Conservation (phyloP, 208 protist genomes). For the Novymonas esmeraldas region DNA sequence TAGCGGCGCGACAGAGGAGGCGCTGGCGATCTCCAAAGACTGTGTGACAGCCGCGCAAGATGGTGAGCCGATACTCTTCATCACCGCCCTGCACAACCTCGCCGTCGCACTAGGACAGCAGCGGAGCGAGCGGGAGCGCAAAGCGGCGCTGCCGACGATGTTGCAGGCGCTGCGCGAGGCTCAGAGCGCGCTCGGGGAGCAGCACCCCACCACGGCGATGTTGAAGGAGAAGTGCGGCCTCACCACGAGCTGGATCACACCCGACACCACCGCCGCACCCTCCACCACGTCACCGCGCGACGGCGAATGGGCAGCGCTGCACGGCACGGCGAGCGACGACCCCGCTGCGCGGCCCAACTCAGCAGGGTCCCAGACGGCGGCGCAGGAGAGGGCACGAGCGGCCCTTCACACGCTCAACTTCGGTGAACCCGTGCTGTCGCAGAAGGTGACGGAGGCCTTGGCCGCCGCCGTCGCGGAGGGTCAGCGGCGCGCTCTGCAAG, state of each 20-base stretch:
- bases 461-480: no score
- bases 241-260: slow-evolving; percentile 33
- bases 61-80: slow-evolving; percentile 64
- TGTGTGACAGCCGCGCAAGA: slow-evolving; percentile 61
- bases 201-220: slow-evolving; percentile 74
- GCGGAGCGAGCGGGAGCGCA: slow-evolving; percentile 34
- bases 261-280: neutral
- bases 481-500: no score
- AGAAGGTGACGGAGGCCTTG: neutral
- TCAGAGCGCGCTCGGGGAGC: slow-evolving; percentile 48
- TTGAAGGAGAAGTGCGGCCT: slow-evolving; percentile 70
- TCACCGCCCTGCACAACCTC: slow-evolving; percentile 85
- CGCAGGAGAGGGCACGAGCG: slow-evolving; percentile 29
- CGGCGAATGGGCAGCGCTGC: neutral
- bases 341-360: neutral
- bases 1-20: slow-evolving; percentile 47
- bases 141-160: slow-evolving; percentile 67
- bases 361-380: neutral
- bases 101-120: slow-evolving; percentile 77
- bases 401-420: slow-evolving; percentile 50
- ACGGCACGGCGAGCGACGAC: neutral
- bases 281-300: neutral
- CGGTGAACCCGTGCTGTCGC: slow-evolving; percentile 6
- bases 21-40: slow-evolving; percentile 64
- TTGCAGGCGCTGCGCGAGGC: slow-evolving; percentile 70